Conservation (phyloP, 2,329 filamentous ascomycete species). For the Fusarium sp. region DNA sequence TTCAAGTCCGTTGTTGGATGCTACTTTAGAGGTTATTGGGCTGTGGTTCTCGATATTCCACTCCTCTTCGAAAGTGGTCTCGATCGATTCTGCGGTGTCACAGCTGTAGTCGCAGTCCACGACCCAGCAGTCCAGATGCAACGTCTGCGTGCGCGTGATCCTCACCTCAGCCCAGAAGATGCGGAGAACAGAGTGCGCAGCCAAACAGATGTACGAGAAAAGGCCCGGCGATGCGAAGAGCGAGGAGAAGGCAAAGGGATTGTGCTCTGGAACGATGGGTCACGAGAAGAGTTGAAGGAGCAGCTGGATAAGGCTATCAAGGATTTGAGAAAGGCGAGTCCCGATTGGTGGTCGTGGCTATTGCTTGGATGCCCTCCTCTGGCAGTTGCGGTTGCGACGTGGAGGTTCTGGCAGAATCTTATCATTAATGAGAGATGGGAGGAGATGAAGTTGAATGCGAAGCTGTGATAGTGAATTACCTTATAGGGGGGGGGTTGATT, state of each 20-base stretch:
- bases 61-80: constrained; percentile 90
- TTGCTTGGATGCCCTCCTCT: constrained; percentile 78
- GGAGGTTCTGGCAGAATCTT: constrained; percentile 79
- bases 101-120: constrained; percentile 86
- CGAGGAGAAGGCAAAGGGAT: constrained; percentile 74
- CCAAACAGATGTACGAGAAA: constrained; percentile 86
- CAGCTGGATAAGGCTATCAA: constrained; percentile 76
- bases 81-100: constrained; percentile 85
- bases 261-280: constrained; percentile 91
- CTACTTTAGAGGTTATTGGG: constrained; percentile 84
- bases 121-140: constrained; percentile 86
- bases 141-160: constrained; percentile 79
- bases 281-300: constrained; percentile 73
- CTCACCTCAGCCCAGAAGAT: constrained; percentile 84
- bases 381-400: constrained; percentile 74
- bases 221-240: constrained; percentile 79
- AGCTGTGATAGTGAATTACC: constrained; percentile 25
- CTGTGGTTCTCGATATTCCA: constrained; percentile 91
- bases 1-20: constrained; percentile 77
- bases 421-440: constrained; percentile 79
- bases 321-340: constrained; percentile 71
- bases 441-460: constrained; percentile 57
- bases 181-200: constrained; percentile 87
- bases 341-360: constrained; percentile 86
- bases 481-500: background rate